phyloP scores from a whole-genome alignment of 2,329 filamentous ascomycete genomes.

The Cordyceps militaris region DNA sequence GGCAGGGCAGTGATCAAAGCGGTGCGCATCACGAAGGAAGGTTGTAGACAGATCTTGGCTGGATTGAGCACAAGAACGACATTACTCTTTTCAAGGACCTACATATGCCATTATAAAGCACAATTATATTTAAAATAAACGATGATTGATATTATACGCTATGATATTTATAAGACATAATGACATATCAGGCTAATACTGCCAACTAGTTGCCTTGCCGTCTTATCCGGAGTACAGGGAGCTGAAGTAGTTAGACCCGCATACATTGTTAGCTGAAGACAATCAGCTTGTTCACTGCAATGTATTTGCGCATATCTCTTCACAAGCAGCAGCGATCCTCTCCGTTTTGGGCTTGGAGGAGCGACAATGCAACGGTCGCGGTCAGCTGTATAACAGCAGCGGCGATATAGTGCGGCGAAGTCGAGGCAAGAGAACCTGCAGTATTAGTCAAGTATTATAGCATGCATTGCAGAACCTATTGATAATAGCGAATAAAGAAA shows the following conservation, averaged over 20 bases:
- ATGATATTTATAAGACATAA: too few relatives aligned
- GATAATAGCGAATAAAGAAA: neutral
- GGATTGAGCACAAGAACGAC: neutral
- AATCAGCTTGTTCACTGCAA: neutral
- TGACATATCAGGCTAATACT: too few relatives aligned
- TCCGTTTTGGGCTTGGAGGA: neutral
- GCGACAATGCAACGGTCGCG: neutral
- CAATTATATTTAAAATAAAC: too few relatives aligned
- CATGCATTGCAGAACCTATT: neutral
- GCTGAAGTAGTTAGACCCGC: too few relatives aligned
- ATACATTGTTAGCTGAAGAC: too few relatives aligned
- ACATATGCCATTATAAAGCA: too few relatives aligned
- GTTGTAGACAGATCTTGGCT: neutral
- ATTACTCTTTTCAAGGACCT: neutral
- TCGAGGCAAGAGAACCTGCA: neutral
- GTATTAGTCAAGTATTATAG: neutral
- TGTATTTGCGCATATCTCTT: neutral
- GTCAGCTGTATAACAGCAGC: neutral
- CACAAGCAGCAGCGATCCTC: neutral
- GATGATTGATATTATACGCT: too few relatives aligned
- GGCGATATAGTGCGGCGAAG: neutral
- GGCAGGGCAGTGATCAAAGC: neutral
- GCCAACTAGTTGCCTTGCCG: too few relatives aligned
- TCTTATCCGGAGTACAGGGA: too few relatives aligned
- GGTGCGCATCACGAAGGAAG: neutral